A percentile compares a stretch with the other conserved stretches of the same genome.
phyloP scores from a whole-genome alignment of 257 asterid genomes.

The Leonotis leonurus region DNA sequence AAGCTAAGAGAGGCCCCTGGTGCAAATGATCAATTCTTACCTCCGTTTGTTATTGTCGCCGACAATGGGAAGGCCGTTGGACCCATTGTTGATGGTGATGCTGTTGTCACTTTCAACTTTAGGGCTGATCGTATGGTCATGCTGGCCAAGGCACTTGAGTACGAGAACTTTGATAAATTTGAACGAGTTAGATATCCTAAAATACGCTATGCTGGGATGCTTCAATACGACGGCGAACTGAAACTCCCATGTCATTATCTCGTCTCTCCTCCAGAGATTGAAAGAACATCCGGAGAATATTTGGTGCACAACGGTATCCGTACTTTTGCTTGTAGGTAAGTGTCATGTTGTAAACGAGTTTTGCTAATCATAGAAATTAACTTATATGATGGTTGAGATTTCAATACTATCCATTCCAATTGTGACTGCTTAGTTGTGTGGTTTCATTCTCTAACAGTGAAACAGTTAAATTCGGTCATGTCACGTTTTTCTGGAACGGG shows the following conservation, averaged over 20 bases:
- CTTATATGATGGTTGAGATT: too few species aligned
- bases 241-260: conserved; percentile 83
- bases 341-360: too few species aligned
- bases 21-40: conserved; percentile 63
- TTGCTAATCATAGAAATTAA: too few species aligned
- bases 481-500: conserved; percentile 97
- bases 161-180: conserved; percentile 69
- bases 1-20: conserved; percentile 69
- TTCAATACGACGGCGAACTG: conserved; percentile 95
- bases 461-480: conserved; percentile 95
- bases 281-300: conserved; percentile 96
- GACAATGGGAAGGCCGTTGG: conserved; percentile 84
- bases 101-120: conserved; percentile 85
- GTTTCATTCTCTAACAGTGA: too few species aligned
- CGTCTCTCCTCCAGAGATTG: conserved; percentile 94
- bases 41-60: conserved; percentile 91
- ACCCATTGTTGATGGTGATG: conserved; percentile 90
- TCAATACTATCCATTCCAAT: too few species aligned
- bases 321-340: conserved; percentile 97
- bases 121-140: conserved; percentile 96
- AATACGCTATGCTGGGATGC: conserved; percentile 92
- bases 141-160: conserved; percentile 89
- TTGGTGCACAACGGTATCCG: conserved; percentile 71
- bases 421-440: too few species aligned
- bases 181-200: conserved; percentile 79